These are phyloP conservation scores for Dimocarpus longan DNA, from an alignment of 345 rosid genomes.

Conservation along the genomic window DNA sequence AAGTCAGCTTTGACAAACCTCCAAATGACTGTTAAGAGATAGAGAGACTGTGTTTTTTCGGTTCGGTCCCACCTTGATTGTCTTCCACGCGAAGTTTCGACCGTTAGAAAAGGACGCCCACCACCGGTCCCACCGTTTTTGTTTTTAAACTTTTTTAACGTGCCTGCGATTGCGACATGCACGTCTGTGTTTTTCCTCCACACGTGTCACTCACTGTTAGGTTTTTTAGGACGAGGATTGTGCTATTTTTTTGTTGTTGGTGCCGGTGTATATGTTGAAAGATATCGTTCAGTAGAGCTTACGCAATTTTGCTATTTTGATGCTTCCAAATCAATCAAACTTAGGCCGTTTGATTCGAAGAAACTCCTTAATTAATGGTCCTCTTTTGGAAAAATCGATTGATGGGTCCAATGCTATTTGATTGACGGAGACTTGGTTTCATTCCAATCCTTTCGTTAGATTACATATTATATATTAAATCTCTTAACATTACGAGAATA, in stretches of 20 bases:
- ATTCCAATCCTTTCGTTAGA: too few species aligned
- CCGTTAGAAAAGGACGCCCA: neutral
- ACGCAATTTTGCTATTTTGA: neutral
- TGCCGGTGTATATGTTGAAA: neutral
- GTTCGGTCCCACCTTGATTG: constrained; percentile 22
- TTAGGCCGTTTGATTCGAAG: neutral
- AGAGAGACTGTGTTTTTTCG: neutral
- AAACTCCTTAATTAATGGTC: neutral
- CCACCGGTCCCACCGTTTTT: constrained; percentile 13
- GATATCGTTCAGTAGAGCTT: neutral
- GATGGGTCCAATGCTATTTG: neutral
- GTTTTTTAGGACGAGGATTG: neutral
- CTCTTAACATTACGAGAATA: too few species aligned
- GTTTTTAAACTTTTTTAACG: neutral
- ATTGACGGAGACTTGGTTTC: neutral
- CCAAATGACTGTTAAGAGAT: too few species aligned
- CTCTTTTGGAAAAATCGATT: neutral
- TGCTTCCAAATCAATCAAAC: neutral
- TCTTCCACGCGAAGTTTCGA: constrained; percentile 35
- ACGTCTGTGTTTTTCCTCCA: neutral
- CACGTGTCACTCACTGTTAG: constrained; percentile 7
- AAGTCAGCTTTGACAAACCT: neutral
- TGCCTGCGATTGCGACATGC: constrained; percentile 27
- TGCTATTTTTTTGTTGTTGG: neutral
- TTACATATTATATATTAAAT: too few species aligned